Base-by-base conservation (phyloP, 768 basidiomycete species). In the Vararia minispora region DNA sequence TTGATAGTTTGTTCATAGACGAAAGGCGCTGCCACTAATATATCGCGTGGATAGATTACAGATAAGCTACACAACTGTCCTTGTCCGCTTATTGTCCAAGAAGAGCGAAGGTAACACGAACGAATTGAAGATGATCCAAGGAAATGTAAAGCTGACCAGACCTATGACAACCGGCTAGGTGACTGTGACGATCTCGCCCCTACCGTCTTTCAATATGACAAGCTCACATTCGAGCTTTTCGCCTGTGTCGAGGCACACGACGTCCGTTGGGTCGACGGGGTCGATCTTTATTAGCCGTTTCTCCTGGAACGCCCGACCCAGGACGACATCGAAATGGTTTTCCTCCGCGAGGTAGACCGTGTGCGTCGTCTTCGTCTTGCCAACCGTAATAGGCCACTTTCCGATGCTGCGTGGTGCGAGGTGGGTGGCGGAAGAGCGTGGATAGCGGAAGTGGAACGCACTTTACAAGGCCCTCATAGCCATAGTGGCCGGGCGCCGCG, bases 281-380 rank as follows among this genome's bases (percentile, higher is more conserved):
- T 83, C 87, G 22, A 75, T 77, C 57, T 80, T 81, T 46, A 98
- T 77, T 52, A 82, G 81, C 55, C 44, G 64, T 52, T 70, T 78
- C 68, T 83, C 83, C 45, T 81, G 75, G 52, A 95, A 91, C 17
- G 77, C 78, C 18, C 92, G 69, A 1, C 92, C 92, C 5, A 98
- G 71, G 4, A 98, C 83, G 33, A 97, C 86, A 50, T 95, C 91
- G 58, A 98, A 98, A 52, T 97, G 90, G 0, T 82, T 79, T 55
- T 95, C 92, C 54, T 99, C 95, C 3, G 86, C 83, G 22, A 98
- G 71, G 58, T 86, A 91, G 7, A 97, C 91, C 0, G 73, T 53
- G 36, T 63, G 64, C 20, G 49, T 54, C 2, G 63, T 62, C 44
- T 59, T 62, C 24, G 59, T 63, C 22, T 47, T 44, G 25, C 62